Conservation (phyloP, 352 stramenopile species). For the Pythium monospermum region DNA sequence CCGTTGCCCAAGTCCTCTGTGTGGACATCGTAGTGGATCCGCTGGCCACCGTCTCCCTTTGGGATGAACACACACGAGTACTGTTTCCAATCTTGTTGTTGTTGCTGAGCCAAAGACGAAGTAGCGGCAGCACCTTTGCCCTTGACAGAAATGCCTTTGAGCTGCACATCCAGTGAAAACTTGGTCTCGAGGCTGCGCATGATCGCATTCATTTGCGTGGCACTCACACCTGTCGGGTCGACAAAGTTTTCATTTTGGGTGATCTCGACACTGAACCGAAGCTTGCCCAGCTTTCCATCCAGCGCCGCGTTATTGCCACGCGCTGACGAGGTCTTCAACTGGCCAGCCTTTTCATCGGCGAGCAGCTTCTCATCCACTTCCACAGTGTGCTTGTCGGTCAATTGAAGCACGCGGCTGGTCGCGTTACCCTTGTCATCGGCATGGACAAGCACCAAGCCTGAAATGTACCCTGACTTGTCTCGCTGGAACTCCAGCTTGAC, state of each 20-base stretch:
- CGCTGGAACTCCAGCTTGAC: constrained; percentile 53
- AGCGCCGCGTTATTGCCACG: constrained; percentile 32
- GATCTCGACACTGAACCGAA: constrained; percentile 49
- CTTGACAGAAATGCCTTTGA: constrained; percentile 22
- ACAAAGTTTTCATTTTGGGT: constrained; percentile 59
- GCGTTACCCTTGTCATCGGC: constrained; percentile 30
- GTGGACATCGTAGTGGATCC: constrained; percentile 39
- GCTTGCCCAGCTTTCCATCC: constrained; percentile 48
- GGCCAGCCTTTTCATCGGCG: constrained; percentile 28
- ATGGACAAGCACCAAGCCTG: constrained; percentile 39
- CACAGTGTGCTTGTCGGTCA: constrained; percentile 33
- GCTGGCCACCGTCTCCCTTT: constrained; percentile 36
- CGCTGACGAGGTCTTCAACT: constrained; percentile 25
- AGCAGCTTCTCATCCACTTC: constrained; percentile 53
- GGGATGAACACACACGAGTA: constrained; percentile 45
- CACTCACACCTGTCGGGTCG: constrained; percentile 20
- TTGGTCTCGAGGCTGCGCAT: constrained; percentile 32
- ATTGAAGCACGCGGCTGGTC: constrained; percentile 25
- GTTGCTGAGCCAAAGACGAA: too few species aligned
- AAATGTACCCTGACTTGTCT: constrained; percentile 40
- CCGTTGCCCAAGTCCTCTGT: constrained; percentile 36
- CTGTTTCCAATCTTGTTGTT: constrained; percentile 35
- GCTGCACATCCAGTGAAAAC: constrained; percentile 41
- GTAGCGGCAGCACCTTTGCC: neutral
- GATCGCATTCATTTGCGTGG: constrained; percentile 13